A percentile compares a stretch with the other conserved stretches of the same genome.
Evolutionary conservation across 306 rosid species (phyloP).

Genomic region (Parietaria judaica): DNA sequence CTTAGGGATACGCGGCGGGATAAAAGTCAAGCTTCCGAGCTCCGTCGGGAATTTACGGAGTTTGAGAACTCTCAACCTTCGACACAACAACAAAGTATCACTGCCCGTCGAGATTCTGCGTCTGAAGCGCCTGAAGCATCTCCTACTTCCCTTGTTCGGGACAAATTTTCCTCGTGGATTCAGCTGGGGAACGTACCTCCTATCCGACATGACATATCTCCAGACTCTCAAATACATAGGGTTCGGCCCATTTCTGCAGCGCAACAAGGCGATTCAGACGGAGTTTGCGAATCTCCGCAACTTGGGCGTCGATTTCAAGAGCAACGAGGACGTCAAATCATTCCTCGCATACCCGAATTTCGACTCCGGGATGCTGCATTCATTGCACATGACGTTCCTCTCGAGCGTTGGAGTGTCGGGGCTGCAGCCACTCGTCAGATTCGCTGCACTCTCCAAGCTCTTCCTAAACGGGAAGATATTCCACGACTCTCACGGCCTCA

Average conservation of each 20-base stretch:
- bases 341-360: slow-evolving; percentile 4
- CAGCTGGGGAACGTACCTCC: background rate
- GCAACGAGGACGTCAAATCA: background rate
- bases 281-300: background rate
- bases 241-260: background rate
- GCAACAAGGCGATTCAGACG: background rate
- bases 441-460: slow-evolving; percentile 25
- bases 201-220: background rate
- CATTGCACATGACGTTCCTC: slow-evolving; percentile 6
- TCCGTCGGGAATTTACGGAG: slow-evolving; percentile 4
- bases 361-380: background rate
- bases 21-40: background rate
- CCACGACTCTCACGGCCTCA: background rate
- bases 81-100: background rate
- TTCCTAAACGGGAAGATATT: slow-evolving; percentile 29
- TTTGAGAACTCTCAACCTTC: slow-evolving; percentile 4
- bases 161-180: slow-evolving; percentile 4
- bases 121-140: slow-evolving; percentile 1
- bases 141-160: background rate
- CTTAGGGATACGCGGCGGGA: background rate
- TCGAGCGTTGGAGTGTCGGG: slow-evolving; percentile 14
- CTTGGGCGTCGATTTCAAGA: slow-evolving; percentile 3
- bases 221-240: slow-evolving; percentile 9
- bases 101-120: slow-evolving; percentile 1
- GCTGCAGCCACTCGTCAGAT: background rate